These are phyloP conservation scores for Solanum gracilifrons DNA, from an alignment of 257 asterid genomes.

Conservation along the genomic window DNA sequence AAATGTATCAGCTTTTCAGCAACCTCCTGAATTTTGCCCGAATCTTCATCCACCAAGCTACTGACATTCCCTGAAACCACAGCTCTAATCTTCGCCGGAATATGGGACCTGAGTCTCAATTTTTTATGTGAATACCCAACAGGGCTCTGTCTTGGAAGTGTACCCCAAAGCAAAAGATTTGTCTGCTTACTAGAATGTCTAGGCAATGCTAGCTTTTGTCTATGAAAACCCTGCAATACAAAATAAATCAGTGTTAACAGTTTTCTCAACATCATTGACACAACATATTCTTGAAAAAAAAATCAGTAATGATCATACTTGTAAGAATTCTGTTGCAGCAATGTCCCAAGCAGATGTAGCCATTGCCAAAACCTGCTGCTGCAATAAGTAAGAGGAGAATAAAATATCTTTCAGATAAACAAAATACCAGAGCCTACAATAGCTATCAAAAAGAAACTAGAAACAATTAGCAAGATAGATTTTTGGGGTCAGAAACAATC, in stretches of 20 bases:
- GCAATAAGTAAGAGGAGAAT: neutral
- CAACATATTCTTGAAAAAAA: neutral
- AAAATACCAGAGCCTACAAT: neutral
- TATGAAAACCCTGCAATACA: constrained; percentile 31
- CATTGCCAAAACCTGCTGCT: constrained; percentile 21
- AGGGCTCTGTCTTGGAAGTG: constrained; percentile 11
- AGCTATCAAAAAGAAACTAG: neutral
- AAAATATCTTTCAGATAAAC: neutral
- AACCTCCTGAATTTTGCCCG: neutral
- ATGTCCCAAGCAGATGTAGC: constrained; percentile 41
- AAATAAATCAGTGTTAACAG: neutral
- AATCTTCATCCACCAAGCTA: constrained; percentile 16
- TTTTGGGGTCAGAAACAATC: neutral
- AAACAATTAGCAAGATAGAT: neutral
- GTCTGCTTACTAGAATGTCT: constrained; percentile 27
- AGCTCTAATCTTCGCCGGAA: constrained; percentile 29
- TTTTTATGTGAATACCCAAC: constrained; percentile 13
- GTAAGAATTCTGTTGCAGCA: constrained; percentile 52
- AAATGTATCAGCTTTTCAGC: constrained; percentile 53
- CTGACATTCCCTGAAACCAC: constrained; percentile 36
- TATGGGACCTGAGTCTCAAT: constrained; percentile 1
- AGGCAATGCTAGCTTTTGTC: constrained; percentile 41
- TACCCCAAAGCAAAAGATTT: constrained; percentile 47
- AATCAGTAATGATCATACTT: constrained; percentile 18
- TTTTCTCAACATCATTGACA: neutral